Evolutionary conservation across 1,284 basidiomycete species (phyloP).

Genomic region (Ustilago lituana): DNA sequence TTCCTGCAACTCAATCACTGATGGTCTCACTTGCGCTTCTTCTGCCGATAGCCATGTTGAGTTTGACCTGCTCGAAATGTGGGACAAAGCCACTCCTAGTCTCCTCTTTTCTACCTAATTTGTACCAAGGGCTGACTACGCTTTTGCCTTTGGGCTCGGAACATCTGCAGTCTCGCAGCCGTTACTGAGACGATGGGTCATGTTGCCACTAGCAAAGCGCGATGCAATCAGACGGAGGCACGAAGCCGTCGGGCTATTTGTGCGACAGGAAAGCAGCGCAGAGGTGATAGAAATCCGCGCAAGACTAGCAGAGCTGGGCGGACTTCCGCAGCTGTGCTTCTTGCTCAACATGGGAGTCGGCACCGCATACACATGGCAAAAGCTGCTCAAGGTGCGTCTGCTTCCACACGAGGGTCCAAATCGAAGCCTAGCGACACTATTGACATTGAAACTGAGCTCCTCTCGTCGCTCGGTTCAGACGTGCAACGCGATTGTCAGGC

Average conservation of each 20-base stretch:
- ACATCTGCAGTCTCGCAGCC: conserved; percentile 22
- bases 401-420: too few relatives aligned
- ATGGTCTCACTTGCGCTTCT: too few relatives aligned
- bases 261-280: conserved; percentile 19
- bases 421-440: too few relatives aligned
- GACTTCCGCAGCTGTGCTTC: conserved; percentile 23
- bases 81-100: background rate
- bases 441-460: too few relatives aligned
- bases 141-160: too few relatives aligned
- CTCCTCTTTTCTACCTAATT: too few relatives aligned
- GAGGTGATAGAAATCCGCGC: conserved; percentile 19
- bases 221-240: conserved; percentile 26
- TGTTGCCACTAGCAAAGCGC: conserved; percentile 28
- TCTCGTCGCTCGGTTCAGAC: conserved; percentile 20
- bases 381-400: conserved; percentile 21
- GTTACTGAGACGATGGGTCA: conserved; percentile 35
- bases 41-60: conserved; percentile 21
- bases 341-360: conserved; percentile 34
- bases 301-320: conserved; percentile 23
- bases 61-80: conserved; percentile 30
- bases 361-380: conserved; percentile 17
- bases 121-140: too few relatives aligned
- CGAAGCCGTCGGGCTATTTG: conserved; percentile 37
- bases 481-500: conserved; percentile 31
- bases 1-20: too few relatives aligned